Conservation (phyloP, 1,284 basidiomycete genomes). For the Sporisorium iseilematis-ciliati region DNA sequence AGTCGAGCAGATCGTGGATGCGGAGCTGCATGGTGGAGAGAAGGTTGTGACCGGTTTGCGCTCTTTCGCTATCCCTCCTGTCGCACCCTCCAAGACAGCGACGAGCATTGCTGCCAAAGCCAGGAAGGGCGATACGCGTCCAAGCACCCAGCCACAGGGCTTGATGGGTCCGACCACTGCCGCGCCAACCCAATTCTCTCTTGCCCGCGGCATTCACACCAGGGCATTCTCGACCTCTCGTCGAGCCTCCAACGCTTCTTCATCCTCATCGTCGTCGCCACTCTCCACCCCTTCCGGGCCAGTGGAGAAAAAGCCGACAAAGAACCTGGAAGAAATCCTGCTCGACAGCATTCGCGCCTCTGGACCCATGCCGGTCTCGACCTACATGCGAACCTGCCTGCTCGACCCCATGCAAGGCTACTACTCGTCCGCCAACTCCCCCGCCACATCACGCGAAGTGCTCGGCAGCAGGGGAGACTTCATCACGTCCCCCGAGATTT, state of each 20-base stretch:
- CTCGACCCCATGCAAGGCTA: slow-evolving; percentile 68
- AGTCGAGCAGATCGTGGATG: slow-evolving; percentile 39
- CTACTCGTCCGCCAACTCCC: slow-evolving; percentile 57
- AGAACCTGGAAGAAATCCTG: slow-evolving; percentile 41
- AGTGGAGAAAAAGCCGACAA: slow-evolving; percentile 20
- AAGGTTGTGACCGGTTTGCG: slow-evolving; percentile 35
- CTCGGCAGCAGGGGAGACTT: slow-evolving; percentile 93
- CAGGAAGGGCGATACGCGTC: slow-evolving; percentile 14
- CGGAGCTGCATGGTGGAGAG: slow-evolving; percentile 30
- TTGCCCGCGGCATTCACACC: slow-evolving; percentile 30
- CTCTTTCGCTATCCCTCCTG: slow-evolving; percentile 36
- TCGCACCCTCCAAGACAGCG: neutral
- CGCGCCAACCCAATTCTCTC: slow-evolving; percentile 16
- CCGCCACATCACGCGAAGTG: slow-evolving; percentile 72
- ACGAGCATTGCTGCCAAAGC: slow-evolving; percentile 8
- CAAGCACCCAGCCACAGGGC: slow-evolving; percentile 19
- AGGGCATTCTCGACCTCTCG: slow-evolving; percentile 16
- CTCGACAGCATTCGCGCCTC: slow-evolving; percentile 47
- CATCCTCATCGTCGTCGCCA: neutral
- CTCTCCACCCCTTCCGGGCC: neutral
- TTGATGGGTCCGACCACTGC: slow-evolving; percentile 30
- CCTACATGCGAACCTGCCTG: slow-evolving; percentile 67
- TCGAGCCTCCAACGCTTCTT: neutral
- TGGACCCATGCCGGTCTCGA: slow-evolving; percentile 66
- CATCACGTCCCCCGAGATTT: slow-evolving; percentile 95